These are phyloP conservation scores for Leishmania tarentolae DNA, from an alignment of 208 protist genomes.

Conservation along the genomic window DNA sequence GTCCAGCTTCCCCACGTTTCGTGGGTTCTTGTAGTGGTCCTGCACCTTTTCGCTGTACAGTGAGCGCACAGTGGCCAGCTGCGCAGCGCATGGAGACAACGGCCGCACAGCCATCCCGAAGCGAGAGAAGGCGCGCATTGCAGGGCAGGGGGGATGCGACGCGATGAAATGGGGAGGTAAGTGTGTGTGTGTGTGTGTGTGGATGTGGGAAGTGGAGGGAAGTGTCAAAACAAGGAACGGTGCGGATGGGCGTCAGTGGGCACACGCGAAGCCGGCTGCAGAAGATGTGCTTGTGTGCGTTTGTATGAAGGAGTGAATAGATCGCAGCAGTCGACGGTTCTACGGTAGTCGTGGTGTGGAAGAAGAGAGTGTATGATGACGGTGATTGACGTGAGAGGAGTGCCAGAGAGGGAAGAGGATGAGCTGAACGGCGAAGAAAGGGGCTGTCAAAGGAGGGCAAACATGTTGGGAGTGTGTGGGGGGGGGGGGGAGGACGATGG, in stretches of 20 bases:
- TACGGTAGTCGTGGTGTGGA: neutral
- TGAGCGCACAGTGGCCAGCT: slow-evolving; percentile 40
- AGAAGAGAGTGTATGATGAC: neutral
- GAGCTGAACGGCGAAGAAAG: neutral
- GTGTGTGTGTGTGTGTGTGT: neutral
- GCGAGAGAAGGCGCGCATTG: slow-evolving; percentile 2
- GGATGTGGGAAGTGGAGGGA: neutral
- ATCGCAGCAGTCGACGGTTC: neutral
- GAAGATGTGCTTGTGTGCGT: neutral
- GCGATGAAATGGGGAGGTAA: neutral
- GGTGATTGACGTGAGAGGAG: neutral
- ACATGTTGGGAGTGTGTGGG: neutral
- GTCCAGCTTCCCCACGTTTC: slow-evolving; percentile 98
- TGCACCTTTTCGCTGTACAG: slow-evolving; percentile 97
- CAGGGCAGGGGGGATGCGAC: neutral
- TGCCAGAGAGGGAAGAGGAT: neutral
- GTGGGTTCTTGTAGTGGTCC: slow-evolving; percentile 99
- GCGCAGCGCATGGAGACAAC: slow-evolving; percentile 2
- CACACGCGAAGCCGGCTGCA: neutral
- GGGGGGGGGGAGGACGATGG: too few relatives aligned
- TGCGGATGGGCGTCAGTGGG: neutral
- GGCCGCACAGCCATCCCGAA: neutral
- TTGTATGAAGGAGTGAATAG: neutral
- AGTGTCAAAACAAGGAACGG: neutral
- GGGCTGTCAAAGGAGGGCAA: neutral